Base-by-base conservation (phyloP, 192 early-diverging fungal genomes). In the Umbelopsis vinacea region DNA sequence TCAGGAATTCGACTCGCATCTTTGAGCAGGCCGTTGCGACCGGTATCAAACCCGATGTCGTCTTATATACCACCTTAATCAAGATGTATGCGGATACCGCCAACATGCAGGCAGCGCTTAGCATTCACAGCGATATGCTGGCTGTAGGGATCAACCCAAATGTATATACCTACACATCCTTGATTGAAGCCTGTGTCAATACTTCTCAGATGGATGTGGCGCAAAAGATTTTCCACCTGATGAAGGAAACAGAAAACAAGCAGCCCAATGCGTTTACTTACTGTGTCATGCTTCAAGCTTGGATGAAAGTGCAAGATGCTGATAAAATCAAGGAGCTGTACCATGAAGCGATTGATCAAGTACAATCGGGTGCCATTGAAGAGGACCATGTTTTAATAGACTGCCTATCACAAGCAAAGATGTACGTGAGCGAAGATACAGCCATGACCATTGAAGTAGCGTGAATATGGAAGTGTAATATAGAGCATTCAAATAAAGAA, bases 181-280 rank as follows among this genome's bases (percentile, higher is more conserved):
- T 81, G 12, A 77, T 81, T 9, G 55, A 71, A 48, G 52, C 55
- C 6, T 81, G 76, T 38, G 73, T 72, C n/a, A 47, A 69, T 24
- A 38, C 73, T 15, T 57, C 23, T 11, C 52, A 74, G 40, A 57
- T 66, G 40, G 79, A 76, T 33, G 74, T 71, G 40, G 79, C 79
- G 14, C 54, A 74, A 50, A 55, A 75, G 66, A 72, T 81, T 23
- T 81, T 81, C 52, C 52, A 77, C 38, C 63, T 77, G 19, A 81
- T 81, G 79, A 24, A 67, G 24, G 37, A 68, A 21, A 54, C 54
- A n/a, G 46, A 40, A 10, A 33, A 53, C 5, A 63, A 74, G 12
- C 23, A 57, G n/a, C 79, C 79, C 6, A 81, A 74, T 50, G 74
- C 79, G 7, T 69, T 69, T 7, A 81, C 79, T n/a, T 81, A 74